phyloP scores from a whole-genome alignment of 1,284 basidiomycete species.

The Abortiporus biennis region DNA sequence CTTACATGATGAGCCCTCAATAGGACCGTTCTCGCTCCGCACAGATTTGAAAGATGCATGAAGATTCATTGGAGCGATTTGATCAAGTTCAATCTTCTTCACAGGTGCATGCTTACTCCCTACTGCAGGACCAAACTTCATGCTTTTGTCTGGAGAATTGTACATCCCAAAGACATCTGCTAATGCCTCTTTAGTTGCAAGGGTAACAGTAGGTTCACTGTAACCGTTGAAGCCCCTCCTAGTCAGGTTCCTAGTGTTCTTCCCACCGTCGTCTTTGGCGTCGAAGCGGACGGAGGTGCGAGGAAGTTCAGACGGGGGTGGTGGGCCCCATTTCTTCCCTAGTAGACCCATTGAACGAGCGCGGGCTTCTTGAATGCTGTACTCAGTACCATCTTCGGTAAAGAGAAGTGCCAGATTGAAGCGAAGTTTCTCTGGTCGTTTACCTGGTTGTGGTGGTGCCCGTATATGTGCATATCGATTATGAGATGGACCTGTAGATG shows the following conservation, averaged over 20 bases:
- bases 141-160: slow-evolving; percentile 80
- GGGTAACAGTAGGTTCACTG: slow-evolving; percentile 64
- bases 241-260: slow-evolving; percentile 19
- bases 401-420: slow-evolving; percentile 66
- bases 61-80: slow-evolving; percentile 27
- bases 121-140: slow-evolving; percentile 31
- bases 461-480: slow-evolving; percentile 63
- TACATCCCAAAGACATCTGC: slow-evolving; percentile 94
- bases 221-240: slow-evolving; percentile 17
- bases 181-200: slow-evolving; percentile 86
- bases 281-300: slow-evolving; percentile 32
- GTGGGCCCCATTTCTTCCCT: slow-evolving; percentile 75
- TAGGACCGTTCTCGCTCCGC: slow-evolving; percentile 23
- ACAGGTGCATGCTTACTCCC: slow-evolving; percentile 71
- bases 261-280: slow-evolving; percentile 48
- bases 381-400: slow-evolving; percentile 62
- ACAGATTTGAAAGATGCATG: slow-evolving; percentile 14
- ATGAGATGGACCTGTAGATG: slow-evolving; percentile 12
- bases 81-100: slow-evolving; percentile 43
- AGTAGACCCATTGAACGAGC: slow-evolving; percentile 73
- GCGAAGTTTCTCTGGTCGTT: slow-evolving; percentile 61
- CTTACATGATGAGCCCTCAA: background rate
- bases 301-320: slow-evolving; percentile 47
- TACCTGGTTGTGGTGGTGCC: slow-evolving; percentile 57
- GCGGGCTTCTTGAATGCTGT: slow-evolving; percentile 68